phyloP scores from a whole-genome alignment of 2,329 filamentous ascomycete species.

The Nannizziopsis arthrosporioides region DNA sequence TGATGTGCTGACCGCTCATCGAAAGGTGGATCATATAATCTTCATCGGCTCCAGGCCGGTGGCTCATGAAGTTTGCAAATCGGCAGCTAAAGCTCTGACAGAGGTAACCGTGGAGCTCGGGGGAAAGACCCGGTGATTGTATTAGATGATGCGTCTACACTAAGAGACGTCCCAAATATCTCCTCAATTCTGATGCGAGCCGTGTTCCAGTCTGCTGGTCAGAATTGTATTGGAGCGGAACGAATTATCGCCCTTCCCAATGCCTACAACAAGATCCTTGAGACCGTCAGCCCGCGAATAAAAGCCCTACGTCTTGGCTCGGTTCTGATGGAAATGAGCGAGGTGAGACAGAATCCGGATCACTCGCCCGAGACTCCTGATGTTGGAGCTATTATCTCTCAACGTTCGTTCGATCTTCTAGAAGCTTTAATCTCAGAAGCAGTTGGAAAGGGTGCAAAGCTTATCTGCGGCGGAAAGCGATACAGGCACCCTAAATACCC shows the following conservation, averaged over 20 bases:
- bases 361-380: conserved; percentile 41
- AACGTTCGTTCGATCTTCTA: conserved; percentile 59
- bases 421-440: conserved; percentile 68
- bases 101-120: conserved; percentile 85
- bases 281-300: conserved; percentile 61
- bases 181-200: conserved; percentile 77
- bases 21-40: conserved; percentile 73
- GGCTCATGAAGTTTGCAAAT: conserved; percentile 75
- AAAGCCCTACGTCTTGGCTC: conserved; percentile 64
- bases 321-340: conserved; percentile 41
- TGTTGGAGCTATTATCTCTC: conserved; percentile 81
- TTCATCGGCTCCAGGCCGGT: conserved; percentile 88
- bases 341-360: conserved; percentile 14
- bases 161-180: conserved; percentile 54
- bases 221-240: conserved; percentile 97
- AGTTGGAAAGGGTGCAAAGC: conserved; percentile 62
- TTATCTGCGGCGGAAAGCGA: conserved; percentile 68
- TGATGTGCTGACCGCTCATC: conserved; percentile 70
- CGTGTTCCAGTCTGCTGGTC: conserved; percentile 86
- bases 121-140: conserved; percentile 90
- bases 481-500: conserved; percentile 61
- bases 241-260: conserved; percentile 69
- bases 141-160: conserved; percentile 59
- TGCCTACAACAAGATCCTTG: conserved; percentile 63
- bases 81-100: conserved; percentile 73